phyloP scores from a whole-genome alignment of 495 filamentous ascomycete genomes.

The Jackrogersella minutella region DNA sequence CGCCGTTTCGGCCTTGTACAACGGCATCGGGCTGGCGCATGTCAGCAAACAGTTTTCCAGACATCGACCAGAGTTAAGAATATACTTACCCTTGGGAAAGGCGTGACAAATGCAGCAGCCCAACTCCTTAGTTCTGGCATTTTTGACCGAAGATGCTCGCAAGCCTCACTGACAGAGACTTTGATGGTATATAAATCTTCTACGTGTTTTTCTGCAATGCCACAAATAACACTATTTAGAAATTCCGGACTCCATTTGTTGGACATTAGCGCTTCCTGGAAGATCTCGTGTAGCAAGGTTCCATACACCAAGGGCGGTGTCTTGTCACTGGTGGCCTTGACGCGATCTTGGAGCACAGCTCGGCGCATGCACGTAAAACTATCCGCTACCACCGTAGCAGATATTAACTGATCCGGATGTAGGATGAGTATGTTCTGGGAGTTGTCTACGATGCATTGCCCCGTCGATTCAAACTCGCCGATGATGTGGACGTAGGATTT shows the following conservation, averaged over 20 bases:
- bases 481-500: slow-evolving; percentile 85
- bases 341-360: slow-evolving; percentile 90
- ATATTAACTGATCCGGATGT: slow-evolving; percentile 94
- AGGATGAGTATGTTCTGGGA: slow-evolving; percentile 84
- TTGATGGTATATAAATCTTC: slow-evolving; percentile 88
- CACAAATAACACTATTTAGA: slow-evolving; percentile 68
- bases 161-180: slow-evolving; percentile 72
- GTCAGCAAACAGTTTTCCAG: slow-evolving; percentile 23
- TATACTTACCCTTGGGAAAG: slow-evolving; percentile 69
- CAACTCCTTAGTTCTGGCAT: slow-evolving; percentile 79
- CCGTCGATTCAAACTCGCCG: slow-evolving; percentile 72
- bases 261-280: slow-evolving; percentile 85
- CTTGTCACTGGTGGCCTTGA: slow-evolving; percentile 83
- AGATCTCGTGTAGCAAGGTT: slow-evolving; percentile 90
- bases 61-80: slow-evolving; percentile 7
- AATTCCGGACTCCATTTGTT: slow-evolving; percentile 81
- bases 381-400: slow-evolving; percentile 90
- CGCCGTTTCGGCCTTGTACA: slow-evolving; percentile 80
- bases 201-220: slow-evolving; percentile 72
- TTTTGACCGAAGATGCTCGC: slow-evolving; percentile 79
- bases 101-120: slow-evolving; percentile 80
- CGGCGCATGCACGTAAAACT: slow-evolving; percentile 88
- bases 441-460: slow-evolving; percentile 79
- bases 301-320: slow-evolving; percentile 85
- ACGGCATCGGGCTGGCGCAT: slow-evolving; percentile 66